Conservation (phyloP, 2,329 filamentous ascomycete species). For the Plenodomus lindquistii region DNA sequence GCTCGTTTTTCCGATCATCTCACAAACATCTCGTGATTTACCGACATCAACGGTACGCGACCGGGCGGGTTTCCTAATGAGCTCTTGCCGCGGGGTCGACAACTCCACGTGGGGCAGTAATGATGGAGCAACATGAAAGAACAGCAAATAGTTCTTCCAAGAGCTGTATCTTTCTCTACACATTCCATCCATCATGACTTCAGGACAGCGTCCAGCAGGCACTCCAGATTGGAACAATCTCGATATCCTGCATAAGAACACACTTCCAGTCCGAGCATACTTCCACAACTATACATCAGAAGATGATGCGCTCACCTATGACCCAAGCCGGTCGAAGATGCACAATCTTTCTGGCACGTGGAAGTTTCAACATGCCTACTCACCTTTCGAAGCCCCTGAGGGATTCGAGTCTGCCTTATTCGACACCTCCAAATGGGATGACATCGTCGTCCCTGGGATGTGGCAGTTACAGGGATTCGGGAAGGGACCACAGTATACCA, state of each 20-base stretch:
- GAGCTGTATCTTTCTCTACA: constrained; percentile 1
- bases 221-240: constrained; percentile 67
- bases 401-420: constrained; percentile 39
- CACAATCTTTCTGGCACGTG: constrained; percentile 43
- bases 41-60: constrained; percentile 11
- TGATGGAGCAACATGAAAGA: constrained; percentile 5
- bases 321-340: constrained; percentile 38
- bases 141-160: neutral
- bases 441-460: constrained; percentile 66
- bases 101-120: constrained; percentile 4
- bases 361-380: constrained; percentile 46
- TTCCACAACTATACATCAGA: constrained; percentile 59
- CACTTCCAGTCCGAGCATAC: constrained; percentile 59
- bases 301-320: constrained; percentile 52
- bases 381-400: constrained; percentile 41
- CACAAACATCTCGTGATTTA: constrained; percentile 10
- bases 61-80: constrained; percentile 28
- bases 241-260: constrained; percentile 62
- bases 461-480: constrained; percentile 74
- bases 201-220: constrained; percentile 22
- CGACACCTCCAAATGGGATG: constrained; percentile 51
- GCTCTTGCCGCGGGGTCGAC: constrained; percentile 8
- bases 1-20: constrained; percentile 9
- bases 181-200: constrained; percentile 20
- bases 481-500: constrained; percentile 67